A percentile compares a stretch with the other conserved stretches of the same genome.
Conservation (phyloP, 192 early-diverging fungal genomes). For the Coemansia sp. region DNA sequence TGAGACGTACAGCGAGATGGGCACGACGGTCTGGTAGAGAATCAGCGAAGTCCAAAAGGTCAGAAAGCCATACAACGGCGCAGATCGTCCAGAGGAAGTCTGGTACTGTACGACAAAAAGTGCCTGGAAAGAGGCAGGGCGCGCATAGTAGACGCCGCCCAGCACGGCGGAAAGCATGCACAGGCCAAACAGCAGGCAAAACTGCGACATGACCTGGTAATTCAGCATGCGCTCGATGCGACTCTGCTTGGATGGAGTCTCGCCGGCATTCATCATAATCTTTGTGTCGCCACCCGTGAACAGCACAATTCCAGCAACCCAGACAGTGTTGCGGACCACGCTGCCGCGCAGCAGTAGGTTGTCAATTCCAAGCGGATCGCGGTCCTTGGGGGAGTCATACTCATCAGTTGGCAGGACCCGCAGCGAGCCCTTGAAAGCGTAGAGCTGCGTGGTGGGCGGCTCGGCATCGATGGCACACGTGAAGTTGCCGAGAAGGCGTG, state of each 20-base stretch:
- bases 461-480: conserved; percentile 77
- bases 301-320: conserved; percentile 78
- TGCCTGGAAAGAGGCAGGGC: conserved; percentile 50
- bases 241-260: conserved; percentile 88
- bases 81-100: conserved; percentile 10
- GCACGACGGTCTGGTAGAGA: conserved; percentile 92
- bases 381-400: conserved; percentile 11
- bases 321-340: conserved; percentile 86
- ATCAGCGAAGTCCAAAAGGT: conserved; percentile 83
- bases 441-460: conserved; percentile 80
- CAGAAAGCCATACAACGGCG: conserved; percentile 60
- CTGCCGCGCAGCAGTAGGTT: conserved; percentile 88
- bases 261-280: conserved; percentile 91
- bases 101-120: conserved; percentile 42
- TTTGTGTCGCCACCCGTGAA: conserved; percentile 95
- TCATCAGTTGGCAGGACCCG: conserved; percentile 10
- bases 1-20: conserved; percentile 90
- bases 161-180: conserved; percentile 65
- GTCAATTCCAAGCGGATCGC: conserved; percentile 66
- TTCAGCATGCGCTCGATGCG: conserved; percentile 89
- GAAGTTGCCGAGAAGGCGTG: conserved; percentile 57
- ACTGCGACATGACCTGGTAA: conserved; percentile 79
- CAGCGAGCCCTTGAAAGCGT: conserved; percentile 77
- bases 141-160: conserved; percentile 59
- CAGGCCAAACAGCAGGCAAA: conserved; percentile 70